Conservation (phyloP, 1,284 basidiomycete genomes). For the Ganoderma multipileum region DNA sequence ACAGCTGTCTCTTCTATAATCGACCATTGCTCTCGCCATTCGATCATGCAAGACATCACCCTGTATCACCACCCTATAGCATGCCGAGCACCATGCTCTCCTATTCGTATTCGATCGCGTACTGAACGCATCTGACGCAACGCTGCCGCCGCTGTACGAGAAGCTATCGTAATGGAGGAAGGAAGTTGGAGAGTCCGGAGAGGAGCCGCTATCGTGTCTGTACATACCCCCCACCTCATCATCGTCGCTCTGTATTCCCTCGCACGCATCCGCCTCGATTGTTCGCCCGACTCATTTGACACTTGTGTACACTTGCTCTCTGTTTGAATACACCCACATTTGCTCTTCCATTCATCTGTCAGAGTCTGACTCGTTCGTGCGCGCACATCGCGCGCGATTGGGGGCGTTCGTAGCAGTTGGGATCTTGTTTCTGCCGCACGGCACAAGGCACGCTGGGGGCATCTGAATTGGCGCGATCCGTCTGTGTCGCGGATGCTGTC, state of each 20-base stretch:
- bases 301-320: conserved; percentile 23
- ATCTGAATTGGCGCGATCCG: neutral
- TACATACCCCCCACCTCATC: conserved; percentile 27
- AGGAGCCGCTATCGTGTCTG: conserved; percentile 25
- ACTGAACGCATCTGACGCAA: conserved; percentile 18
- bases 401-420: neutral
- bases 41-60: conserved; percentile 28
- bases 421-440: neutral
- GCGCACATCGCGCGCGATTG: neutral
- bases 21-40: conserved; percentile 34
- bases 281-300: neutral
- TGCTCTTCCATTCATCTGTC: neutral
- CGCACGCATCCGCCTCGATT: conserved; percentile 3
- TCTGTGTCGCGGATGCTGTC: neutral
- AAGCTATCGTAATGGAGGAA: conserved; percentile 31
- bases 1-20: conserved; percentile 33
- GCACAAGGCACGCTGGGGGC: neutral
- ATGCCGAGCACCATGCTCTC: conserved; percentile 28
- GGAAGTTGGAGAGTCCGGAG: conserved; percentile 21
- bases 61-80: conserved; percentile 40
- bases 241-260: conserved; percentile 23
- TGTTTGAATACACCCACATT: conserved; percentile 5
- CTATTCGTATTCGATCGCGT: conserved; percentile 31
- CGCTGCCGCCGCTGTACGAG: conserved; percentile 32
- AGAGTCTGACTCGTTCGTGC: neutral